Evolutionary conservation across 352 stramenopile genomes (phyloP), one percentile per base, ranked within the genome.

Genomic region (Pythium insidiosum): DNA sequence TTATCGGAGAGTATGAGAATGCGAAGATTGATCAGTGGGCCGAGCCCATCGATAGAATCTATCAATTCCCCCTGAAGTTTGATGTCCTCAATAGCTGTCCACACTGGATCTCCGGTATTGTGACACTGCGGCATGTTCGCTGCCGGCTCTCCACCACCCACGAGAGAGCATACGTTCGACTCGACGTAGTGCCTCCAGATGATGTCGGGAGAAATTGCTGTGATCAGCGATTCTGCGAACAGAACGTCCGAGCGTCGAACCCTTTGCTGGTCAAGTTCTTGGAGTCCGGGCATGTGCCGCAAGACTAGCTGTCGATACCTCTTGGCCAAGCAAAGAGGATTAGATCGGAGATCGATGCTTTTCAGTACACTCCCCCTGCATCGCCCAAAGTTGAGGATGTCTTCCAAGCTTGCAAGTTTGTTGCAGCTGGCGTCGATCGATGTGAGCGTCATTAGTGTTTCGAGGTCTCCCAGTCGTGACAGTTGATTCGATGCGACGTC

Each of bases 401-500:
- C 63, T 24, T 69, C 62, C 31, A 90, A 84, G 1, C 40, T 53
- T 9, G 53, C 43, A 16, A 94, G 64, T n/a, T 72, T 50, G 42
- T 94, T 94, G 36, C 78, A 61, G 12, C 68, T 81, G 6, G 74
- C 34, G 41, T 89, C 72, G 2, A 94, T 48, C 22, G 55, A 50
- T 0, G 65, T 22, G 3, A 94, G 55, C 11, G 15, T 24, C 4
- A 28, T 23, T 3, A 87, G 49, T 3, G 47, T 29, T 2, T 72
- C 59, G 9, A 90, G 26, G 21, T 86, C 47, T 10, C 60, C 68
- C 1, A 93, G 43, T 13, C 44, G 47, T 1, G 42, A 6, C 5
- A 94, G 50, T 1, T 70, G 62, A 38, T 94, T 94, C 44, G 68
- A 80, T 2, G 74, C 84, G 4, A 94, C 47, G 16, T 94, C 80